Conservation (phyloP, 2,329 filamentous ascomycete genomes). For the Apiospora malaysiana region DNA sequence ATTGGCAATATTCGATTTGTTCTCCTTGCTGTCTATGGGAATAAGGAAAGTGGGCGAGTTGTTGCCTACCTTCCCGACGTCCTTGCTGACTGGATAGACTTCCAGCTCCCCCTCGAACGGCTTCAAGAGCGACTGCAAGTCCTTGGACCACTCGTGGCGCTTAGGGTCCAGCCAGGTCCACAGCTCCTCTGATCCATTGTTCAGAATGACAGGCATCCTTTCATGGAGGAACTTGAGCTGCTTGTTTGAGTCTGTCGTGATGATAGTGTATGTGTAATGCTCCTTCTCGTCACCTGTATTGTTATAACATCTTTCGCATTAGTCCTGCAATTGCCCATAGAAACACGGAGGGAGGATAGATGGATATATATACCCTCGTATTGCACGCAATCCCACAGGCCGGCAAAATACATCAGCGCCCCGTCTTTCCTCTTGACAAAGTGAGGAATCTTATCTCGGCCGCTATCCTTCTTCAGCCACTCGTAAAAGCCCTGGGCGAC, state of each 20-base stretch:
- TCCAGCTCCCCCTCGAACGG: slow-evolving; percentile 82
- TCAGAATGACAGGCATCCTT: slow-evolving; percentile 92
- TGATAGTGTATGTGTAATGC: slow-evolving; percentile 88
- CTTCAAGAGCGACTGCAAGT: slow-evolving; percentile 79
- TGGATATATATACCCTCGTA: slow-evolving; percentile 77
- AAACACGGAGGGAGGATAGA: background rate
- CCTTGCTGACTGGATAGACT: slow-evolving; percentile 83
- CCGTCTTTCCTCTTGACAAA: slow-evolving; percentile 84
- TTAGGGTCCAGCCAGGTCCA: slow-evolving; percentile 79
- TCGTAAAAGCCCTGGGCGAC: slow-evolving; percentile 95
- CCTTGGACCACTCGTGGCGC: slow-evolving; percentile 73
- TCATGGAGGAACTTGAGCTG: slow-evolving; percentile 89
- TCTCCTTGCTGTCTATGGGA: slow-evolving; percentile 82
- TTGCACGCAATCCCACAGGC: slow-evolving; percentile 86
- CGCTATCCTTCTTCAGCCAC: slow-evolving; percentile 79
- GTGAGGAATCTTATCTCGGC: slow-evolving; percentile 82
- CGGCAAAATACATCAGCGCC: slow-evolving; percentile 85
- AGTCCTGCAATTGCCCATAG: background rate
- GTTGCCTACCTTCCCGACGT: slow-evolving; percentile 94
- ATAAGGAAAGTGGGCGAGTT: slow-evolving; percentile 84
- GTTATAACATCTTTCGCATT: background rate
- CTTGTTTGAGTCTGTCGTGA: slow-evolving; percentile 86
- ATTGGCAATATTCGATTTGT: slow-evolving; percentile 92
- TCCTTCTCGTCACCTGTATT: slow-evolving; percentile 61
- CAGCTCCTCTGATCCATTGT: slow-evolving; percentile 74